Conservation (phyloP, 225 moss, liverwort and hornwort genomes). For the Polytrichum commune region DNA sequence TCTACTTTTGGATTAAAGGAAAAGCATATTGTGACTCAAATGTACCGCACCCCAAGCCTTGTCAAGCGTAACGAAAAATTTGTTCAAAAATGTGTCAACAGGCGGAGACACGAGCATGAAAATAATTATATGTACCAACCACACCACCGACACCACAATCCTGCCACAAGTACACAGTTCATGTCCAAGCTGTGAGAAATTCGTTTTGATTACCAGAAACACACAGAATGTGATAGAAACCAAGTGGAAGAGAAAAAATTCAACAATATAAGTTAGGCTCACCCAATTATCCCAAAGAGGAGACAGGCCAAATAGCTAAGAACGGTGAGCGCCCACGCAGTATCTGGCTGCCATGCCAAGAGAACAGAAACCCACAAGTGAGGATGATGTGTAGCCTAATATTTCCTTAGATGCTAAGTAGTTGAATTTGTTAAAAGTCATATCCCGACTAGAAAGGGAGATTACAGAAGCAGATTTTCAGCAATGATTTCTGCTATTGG, state of each 20-base stretch:
- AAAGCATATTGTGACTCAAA: neutral
- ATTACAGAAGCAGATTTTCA: too few species aligned
- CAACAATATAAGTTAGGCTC: conserved; percentile 9
- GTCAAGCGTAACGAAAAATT: conserved; percentile 76
- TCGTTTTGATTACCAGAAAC: too few species aligned
- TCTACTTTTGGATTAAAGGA: neutral
- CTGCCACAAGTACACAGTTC: conserved; percentile 31
- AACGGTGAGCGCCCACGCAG: conserved; percentile 91
- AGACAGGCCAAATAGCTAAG: conserved; percentile 78
- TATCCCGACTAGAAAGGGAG: too few species aligned
- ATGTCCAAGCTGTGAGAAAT: too few species aligned
- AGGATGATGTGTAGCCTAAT: too few species aligned
- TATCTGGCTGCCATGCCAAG: conserved; percentile 58
- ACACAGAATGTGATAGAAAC: too few species aligned
- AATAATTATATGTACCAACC: conserved; percentile 93
- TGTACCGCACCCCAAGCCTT: conserved; percentile 74
- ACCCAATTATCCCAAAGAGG: conserved; percentile 85
- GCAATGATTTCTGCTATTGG: too few species aligned
- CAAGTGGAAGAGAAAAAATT: too few species aligned
- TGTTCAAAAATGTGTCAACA: conserved; percentile 62
- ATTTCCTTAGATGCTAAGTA: too few species aligned
- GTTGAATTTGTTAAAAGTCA: too few species aligned
- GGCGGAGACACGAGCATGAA: conserved; percentile 84
- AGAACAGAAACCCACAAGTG: neutral
- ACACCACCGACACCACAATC: conserved; percentile 68